Evolutionary conservation across 2,329 filamentous ascomycete genomes (phyloP), one percentile per base, ranked within the genome.

Genomic region (Ophiostoma novo-ulmi): DNA sequence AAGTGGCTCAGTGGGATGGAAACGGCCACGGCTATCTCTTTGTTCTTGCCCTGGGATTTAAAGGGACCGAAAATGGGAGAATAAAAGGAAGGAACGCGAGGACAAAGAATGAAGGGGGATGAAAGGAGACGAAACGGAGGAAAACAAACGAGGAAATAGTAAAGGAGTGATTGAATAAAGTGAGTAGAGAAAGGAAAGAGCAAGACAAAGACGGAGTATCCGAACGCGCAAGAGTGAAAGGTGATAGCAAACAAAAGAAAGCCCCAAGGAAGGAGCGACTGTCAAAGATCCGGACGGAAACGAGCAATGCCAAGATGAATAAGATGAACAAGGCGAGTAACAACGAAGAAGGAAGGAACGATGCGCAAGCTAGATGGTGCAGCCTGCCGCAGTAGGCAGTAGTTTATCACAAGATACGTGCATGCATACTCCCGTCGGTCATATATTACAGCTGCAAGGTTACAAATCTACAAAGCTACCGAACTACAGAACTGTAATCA

Each of bases 21-120:
- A 58, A 58, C 52, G 52, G 52, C n/a, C n/a, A 58, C 8, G 52
- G 52, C 52, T 26, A 58, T 58, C 52, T 58, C 52, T 58, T 58
- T 58, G 52, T 58, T 58, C 52, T n/a, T 22, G 52, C 52, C n/a
- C 26, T 22, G 52, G 52, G 52, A 58, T 58, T 31, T 10, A 26
- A 26, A 58, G 52, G 52, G 52, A 26, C 52, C 10, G n/a, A 22
- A 22, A 58, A 3, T 31, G 31, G 48, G 22, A 58, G 52, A 26
- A 13, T 1, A 26, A 10, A 58, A 58, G 20, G 52, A 26, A 58
- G 52, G n/a, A 26, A 58, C 52, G 58, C 31, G 17, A 36, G 31
- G 31, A 64, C 58, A 64, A 64, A 64, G 26, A 36, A 64, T 31
- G 31, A 64, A 20, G 58, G 31, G 26, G 8, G 22, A 22, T 3